Evolutionary conservation across 2,329 filamentous ascomycete genomes (phyloP), one percentile per base, ranked within the genome.

Genomic region (Calonectria leucothoes): DNA sequence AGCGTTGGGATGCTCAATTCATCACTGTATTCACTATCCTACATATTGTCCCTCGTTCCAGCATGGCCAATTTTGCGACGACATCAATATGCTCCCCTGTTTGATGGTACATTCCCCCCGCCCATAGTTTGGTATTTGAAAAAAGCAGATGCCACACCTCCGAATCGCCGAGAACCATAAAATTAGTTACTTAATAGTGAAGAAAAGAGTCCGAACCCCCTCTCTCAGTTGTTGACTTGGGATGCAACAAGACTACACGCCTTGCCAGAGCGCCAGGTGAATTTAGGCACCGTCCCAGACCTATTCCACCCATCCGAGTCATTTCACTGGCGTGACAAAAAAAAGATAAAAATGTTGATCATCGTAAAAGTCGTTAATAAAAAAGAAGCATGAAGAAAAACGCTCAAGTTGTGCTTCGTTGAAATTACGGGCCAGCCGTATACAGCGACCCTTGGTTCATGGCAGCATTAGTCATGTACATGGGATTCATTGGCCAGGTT

Each of bases 401-500:
- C 42, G 17, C 35, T 12, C 7, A 55, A 20, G 10, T 37, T 31
- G 23, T 45, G 39, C 7, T 55, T 29, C 2, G 17, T 51, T 15
- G 20, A 42, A 17, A 70, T 76, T 71, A 80, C 64, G 77, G 77
- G 42, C 76, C 74, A 39, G 74, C 65, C 5, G 79, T 69, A 63
- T 80, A 79, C 61, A 79, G 73, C 52, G 74, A 69, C n/a, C 57
- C 70, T n/a, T 71, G 76, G 23, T 72, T 64, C 27, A 74, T 25
- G 12, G 59, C 42, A 31, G 73, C 39, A 35, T 78, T 73, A 20
- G 72, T 65, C 61, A 77, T 65, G 17, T 80, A 80, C 29, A 74
- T 74, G 33, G 72, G 75, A 65, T 77, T 77, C 57, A 77, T 74
- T 17, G 78, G 70, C 79, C 79, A 80, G 33, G 74, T 73, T 23